Base-by-base conservation (phyloP, 2,329 filamentous ascomycete genomes). In the Pseudocercospora ulei region DNA sequence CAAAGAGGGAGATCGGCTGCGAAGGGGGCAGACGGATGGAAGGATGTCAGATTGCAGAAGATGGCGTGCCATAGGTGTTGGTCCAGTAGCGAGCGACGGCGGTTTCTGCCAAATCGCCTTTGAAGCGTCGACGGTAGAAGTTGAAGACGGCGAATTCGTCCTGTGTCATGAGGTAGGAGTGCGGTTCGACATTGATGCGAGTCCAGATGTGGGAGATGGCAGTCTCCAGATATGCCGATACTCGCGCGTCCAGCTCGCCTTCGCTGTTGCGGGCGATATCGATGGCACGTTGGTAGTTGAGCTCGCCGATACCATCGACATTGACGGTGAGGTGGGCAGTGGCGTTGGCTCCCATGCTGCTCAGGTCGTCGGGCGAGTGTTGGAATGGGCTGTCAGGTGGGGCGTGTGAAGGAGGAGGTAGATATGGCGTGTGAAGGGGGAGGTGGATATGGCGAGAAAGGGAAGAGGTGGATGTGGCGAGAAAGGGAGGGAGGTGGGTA, bases 91-190 rank as follows among this genome's bases (percentile, higher is more conserved):
- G 69, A 45, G 65, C 68, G 35, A 74, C 68, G 7, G 72, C 72
- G 35, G 61, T 62, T 50, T 68, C 66, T 13, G 71, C 67, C 33
- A 72, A 54, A 9, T 63, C 64, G 43, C 73, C 72, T 18, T 65
- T 59, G 56, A 80, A 85, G 6, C 79, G 73, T 46, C 72, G 63
- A 46, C 82, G 78, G 60, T 81, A 88, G 62, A 80, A 88, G 66
- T 90, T 92, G 73, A 92, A 86, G 44, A 92, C 71, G 38, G 82
- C 76, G 55, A 90, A 92, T 63, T 93, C 84, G 61, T 84, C 76
- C 46, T 72, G 68, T 20, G 68, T 76, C 66, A 92, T 76, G 48
- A 90, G 62, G 61, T 88, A 92, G n/a, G 68, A 67, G 35, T 72
- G 63, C 1, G 81, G 81, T 19, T 78, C 66, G 3, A 68, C 66